Evolutionary conservation across 495 filamentous ascomycete species (phyloP), one percentile per base, ranked within the genome.

Genomic region (Terfezia boudieri): DNA sequence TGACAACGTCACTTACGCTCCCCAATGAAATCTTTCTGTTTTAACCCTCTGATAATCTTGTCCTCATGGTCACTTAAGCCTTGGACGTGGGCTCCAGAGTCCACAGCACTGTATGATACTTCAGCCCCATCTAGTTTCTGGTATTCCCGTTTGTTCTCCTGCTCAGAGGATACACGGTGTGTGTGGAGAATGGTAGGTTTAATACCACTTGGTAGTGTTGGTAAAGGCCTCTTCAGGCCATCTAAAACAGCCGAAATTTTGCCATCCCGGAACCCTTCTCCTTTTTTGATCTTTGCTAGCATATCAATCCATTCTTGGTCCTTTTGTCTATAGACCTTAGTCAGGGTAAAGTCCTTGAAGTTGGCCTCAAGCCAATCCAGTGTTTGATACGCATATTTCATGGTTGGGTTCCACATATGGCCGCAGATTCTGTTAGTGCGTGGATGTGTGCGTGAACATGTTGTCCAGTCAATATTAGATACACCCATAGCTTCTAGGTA

Each of bases 361-460:
- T 49, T 38, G 14, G 58, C 57, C 26, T 56, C 38, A 12, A 35
- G 52, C 63, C 63, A 65, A n/a, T 55, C 52, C 37, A 49, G 41
- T 37, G 63, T 65, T 46, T 65, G 63, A 17, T 65, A 65, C 23
- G 57, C 59, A 36, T 60, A 65, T 55, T 38, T 57, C 7, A 63
- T 6, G 23, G 37, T 63, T 22, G 65, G 59, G 23, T 65, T 65
- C 54, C 59, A 65, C 26, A 60, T 53, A 17, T 62, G 57, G 17
- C 52, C 37, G 37, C 63, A 65, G 51, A 32, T 50, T 17, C 12
- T 22, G n/a, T 5, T 9, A 7, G 50, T 2, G 9, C 23, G 2
- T 22, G 4, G 37, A 35, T 12, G 35, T 9, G 12, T 59, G 26
- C 0, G 43, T 53, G 46, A 59, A 62, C 36, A 53, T 17, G 17